Evolutionary conservation across 2,329 filamentous ascomycete genomes (phyloP), one percentile per base, ranked within the genome.

Genomic region (Verticillium dahliae): DNA sequence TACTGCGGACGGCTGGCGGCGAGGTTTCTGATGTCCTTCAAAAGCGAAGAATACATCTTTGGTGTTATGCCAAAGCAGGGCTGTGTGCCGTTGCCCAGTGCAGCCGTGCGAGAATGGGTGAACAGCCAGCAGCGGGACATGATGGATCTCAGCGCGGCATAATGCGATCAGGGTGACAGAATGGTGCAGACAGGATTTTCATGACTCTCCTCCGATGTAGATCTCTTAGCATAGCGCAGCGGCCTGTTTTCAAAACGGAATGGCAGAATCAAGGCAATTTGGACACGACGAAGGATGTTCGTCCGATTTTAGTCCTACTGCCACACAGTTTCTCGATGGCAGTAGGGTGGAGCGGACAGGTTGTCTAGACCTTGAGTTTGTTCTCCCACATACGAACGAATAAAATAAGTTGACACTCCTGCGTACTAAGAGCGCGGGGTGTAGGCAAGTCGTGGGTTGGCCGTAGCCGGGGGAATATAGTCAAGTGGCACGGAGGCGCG

Each of bases 341-440:
- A 81, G 76, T 83, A 84, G 84, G 84, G 84, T 86, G 84, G 84
- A 87, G 80, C 77, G 81, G 83, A 85, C 83, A 72, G 84, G 84
- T 82, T 86, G 84, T 87, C 84, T 86, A 86, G 84, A 82, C 84
- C 84, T 74, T 80, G 73, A 75, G 76, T 71, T 85, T 81, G 69
- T 79, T 86, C 82, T 86, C 81, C 84, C 84, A 86, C 83, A 73
- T 83, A 81, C 81, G 82, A 85, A 79, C 76, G 76, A 79, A 77
- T 73, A 75, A 74, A 73, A 71, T 54, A 82, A 83, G 80, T 83
- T 85, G 77, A 85, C 83, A 82, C 78, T 75, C 78, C 74, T 77
- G 81, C 79, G 81, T 80, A 86, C 78, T 75, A 78, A 69, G 76
- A 75, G 78, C 79, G 81, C 78, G 74, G 82, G 78, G 82, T 84